Base-by-base conservation (phyloP, 2,329 filamentous ascomycete genomes). In the Penicillium sp. region DNA sequence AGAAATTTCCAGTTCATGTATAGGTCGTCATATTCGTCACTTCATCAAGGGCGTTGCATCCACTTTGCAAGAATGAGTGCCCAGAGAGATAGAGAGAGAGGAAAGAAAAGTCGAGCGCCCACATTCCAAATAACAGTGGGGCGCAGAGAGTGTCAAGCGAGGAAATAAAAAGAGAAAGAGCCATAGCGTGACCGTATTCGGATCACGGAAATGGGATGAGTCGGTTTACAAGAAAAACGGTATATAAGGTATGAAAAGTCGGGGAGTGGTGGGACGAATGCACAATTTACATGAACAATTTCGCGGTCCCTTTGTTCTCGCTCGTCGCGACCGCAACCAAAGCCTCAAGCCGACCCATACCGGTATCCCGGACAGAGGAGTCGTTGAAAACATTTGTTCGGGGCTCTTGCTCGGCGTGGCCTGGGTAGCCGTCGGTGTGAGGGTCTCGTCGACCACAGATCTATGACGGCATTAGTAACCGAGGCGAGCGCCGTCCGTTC, bases 261-360 rank as follows among this genome's bases (percentile, higher is more conserved):
- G 31, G 27, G 9, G 27, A 29, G 27, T 29, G 23, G 21, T 46
- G 16, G 42, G 48, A 53, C 55, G 43, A 43, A 55, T 53, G 43
- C 48, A 52, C 47, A 57, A 56, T 56, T 67, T 65, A 73, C 57
- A 69, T 54, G 53, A 70, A 74, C 46, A 75, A 59, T 58, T 72
- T 73, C 9, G 72, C 57, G 7, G 69, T 58, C 21, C 69, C 68
- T 59, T 76, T 75, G 53, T 78, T 76, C 58, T 78, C 78, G 53
- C 78, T 79, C 7, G 79, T 81, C 33, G 79, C 79, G 52, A 80
- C 79, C 25, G 79, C 79, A 42, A 81, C 79, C 47, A 81, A 74
- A 50, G 78, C 79, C 61, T 81, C 79, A n/a, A 81, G 69, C 23
- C 78, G 73, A 45, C 76, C 78, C 76, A 81, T 78, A 26, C 75